Base-by-base conservation (phyloP, 225 moss, liverwort and hornwort genomes). In the Takakia lepidozioides region DNA sequence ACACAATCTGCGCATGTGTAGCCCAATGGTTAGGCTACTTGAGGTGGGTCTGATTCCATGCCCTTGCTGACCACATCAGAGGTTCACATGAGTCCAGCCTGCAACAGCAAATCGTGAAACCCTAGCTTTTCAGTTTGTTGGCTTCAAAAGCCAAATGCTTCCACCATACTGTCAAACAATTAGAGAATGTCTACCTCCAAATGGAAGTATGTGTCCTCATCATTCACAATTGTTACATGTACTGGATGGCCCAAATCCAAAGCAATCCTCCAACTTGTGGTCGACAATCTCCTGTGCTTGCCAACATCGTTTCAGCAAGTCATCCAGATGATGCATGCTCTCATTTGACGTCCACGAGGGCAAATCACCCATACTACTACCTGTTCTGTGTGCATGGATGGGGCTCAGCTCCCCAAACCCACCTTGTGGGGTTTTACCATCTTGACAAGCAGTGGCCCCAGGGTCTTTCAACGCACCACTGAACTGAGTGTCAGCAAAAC, bases 261-360 rank as follows among this genome's bases (percentile, higher is more conserved):
- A 70, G 36, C 59, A 55, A 39, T 57, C 41, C 59, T 56, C 64
- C 20, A 79, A 63, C 43, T 70, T 70, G 49, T 57, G 54, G 57
- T 79, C 78, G 46, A 79, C 66, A 54, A 59, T 63, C 23, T 38
- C 66, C 36, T 79, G 78, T 29, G 60, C 63, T 46, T 46, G 73
- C 70, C 66, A 47, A 57, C 73, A 79, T 38, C 63, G 69, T 57
- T 73, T 37, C 47, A 79, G 59, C 60, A 79, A 66, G 46, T 57
- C 61, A 29, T 70, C 50, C 35, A 79, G 52, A 37, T 54, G 51
- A 43, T 59, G 59, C 18, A 57, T 47, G 25, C 61, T 57, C 24
- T 64, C 57, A 43, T 38, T 47, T 19, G 32, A 18, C 51, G 59
- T 62, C 62, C 47, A 36, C 29, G 39, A 29, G 45, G 35, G 52